Base-by-base conservation (phyloP, 306 rosid species). In the Erythrophleum fordii region DNA sequence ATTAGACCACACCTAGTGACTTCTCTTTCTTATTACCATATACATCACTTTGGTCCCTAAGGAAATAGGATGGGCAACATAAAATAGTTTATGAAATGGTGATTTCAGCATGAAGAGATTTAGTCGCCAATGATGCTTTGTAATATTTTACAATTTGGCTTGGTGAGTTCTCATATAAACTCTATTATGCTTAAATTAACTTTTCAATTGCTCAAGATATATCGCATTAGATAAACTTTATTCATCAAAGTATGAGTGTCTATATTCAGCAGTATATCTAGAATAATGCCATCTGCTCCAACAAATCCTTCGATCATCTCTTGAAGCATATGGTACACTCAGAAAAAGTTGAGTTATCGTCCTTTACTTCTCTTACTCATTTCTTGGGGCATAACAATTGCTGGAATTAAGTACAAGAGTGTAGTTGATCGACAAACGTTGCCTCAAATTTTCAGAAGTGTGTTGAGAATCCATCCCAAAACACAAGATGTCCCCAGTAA, bases 121-220 rank as follows among this genome's bases (percentile, higher is more conserved):
- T 1, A 60, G 67, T 7, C 20, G 1, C 34, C 13, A 44, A 61
- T 37, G 73, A 71, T 26, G 11, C 46, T 23, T 39, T 34, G 44
- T 79, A 28, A 8, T 56, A 49, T 53, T 74, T 66, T 20, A 37
- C 53, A 18, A 60, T 49, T 53, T 34, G 64, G 23, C 71, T 72
- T 41, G 53, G 65, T 68, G 37, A 41, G 49, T 39, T 73, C n/a
- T n/a, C n/a, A 81, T 60, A 17, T 42, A 64, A 73, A 44, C 55
- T 48, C 51, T 67, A 72, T 39, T 4, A 58, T 41, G 46, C 82
- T 55, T 28, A 48, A n/a, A 39, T 51, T 55, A 46, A 46, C 23
- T 58, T 56, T 77, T 59, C 31, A 60, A 72, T 51, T 72, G 79
- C 51, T 62, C 66, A 64, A 56, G 42, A 64, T 34, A 64, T 9